These are phyloP conservation scores for Cnidoscolus chayamansa DNA, from an alignment of 441 rosid species.

Conservation along the genomic window DNA sequence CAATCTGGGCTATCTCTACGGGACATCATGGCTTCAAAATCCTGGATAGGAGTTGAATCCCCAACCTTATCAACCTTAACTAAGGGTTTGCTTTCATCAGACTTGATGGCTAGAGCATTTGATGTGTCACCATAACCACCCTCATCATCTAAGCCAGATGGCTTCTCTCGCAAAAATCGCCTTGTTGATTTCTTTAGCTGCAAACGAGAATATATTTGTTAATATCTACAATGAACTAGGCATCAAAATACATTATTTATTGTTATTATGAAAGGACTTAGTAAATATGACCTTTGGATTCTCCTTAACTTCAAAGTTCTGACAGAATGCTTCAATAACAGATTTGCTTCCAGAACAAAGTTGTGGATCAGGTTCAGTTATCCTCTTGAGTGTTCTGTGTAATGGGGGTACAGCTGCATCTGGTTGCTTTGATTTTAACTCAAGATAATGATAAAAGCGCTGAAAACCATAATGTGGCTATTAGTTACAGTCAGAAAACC, in stretches of 20 bases:
- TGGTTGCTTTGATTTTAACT: constrained; percentile 64
- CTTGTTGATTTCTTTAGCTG: constrained; percentile 67
- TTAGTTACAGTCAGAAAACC: constrained; percentile 26
- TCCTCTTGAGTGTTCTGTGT: constrained; percentile 67
- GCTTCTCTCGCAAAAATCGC: constrained; percentile 52
- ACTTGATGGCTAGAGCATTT: constrained; percentile 26
- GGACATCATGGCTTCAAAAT: constrained; percentile 80
- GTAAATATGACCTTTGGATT: constrained; percentile 62
- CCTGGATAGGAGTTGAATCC: constrained; percentile 63
- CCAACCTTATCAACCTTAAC: constrained; percentile 45
- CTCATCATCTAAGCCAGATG: constrained; percentile 64
- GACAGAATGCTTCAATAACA: constrained; percentile 42
- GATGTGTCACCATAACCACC: constrained; percentile 27
- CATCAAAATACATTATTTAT: constrained; percentile 10
- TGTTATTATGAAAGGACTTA: not conserved
- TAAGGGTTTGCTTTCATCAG: constrained; percentile 30
- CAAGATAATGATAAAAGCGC: constrained; percentile 77
- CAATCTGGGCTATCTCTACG: constrained; percentile 72
- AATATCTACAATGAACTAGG: constrained; percentile 13
- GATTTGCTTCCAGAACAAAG: constrained; percentile 48
- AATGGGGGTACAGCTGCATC: constrained; percentile 80
- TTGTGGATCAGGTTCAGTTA: constrained; percentile 65
- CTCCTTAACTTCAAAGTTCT: constrained; percentile 69
- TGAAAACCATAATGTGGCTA: constrained; percentile 32
- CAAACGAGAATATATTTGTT: constrained; percentile 22